Base-by-base conservation (phyloP, 495 filamentous ascomycete species). In the Penicillium mononematosum region DNA sequence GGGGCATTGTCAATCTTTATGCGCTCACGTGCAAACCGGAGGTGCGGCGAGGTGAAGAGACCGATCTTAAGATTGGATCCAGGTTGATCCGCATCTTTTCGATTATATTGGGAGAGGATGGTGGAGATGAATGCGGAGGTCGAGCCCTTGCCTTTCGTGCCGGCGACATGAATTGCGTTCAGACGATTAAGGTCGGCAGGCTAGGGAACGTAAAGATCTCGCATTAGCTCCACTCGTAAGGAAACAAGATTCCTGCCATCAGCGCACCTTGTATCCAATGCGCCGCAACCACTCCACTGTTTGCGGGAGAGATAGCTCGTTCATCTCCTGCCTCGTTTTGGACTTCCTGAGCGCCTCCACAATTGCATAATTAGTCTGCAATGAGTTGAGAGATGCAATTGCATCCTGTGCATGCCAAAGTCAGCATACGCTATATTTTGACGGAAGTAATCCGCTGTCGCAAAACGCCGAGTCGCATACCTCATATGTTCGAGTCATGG, bases 101-200 rank as follows among this genome's bases (percentile, higher is more conserved):
- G 53, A 45, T 71, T 73, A 58, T 87, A 87, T 61, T 88, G 84
- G 5, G 78, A 70, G 5, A 88, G 75, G 56, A 84, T 82, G 17
- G 81, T 79, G 38, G 84, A 81, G 56, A 86, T 74, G 45, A 75
- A 78, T 46, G 78, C 69, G 22, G 76, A 74, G 41, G 76, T 77
- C 38, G 76, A 76, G 43, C 92, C 92, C 74, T 97, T 97, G 56
- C 92, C 92, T 76, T 97, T 97, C 12, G 92, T 96, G 39, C 92
- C 92, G 12, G 92, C 88, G 20, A 97, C 85, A 65, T 97, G 92
- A 12, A 96, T 74, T 31, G 85, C 77, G 60, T 91, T 92, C 36
- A 97, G 74, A 4, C 75, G 76, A 59, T 89, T 81, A 53, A 97
- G 81, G 68, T 96, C 91, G 22, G 76, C 79, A n/a, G 86, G 82